Evolutionary conservation across 2,329 filamentous ascomycete genomes (phyloP).

Genomic region (Dactylellina cionopaga): DNA sequence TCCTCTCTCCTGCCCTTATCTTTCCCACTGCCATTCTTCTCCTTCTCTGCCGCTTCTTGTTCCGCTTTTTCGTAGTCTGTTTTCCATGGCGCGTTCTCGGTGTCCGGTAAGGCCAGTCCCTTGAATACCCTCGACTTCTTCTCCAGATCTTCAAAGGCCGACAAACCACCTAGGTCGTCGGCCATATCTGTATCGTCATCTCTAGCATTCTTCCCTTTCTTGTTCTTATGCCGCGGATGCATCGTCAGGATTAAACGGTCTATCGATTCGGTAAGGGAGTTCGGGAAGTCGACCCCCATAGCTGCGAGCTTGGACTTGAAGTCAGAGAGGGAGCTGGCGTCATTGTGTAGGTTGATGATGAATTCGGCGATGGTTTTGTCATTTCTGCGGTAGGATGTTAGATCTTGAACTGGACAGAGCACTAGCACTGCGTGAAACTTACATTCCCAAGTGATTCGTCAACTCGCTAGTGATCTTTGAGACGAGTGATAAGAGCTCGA

Average conservation of each 20-base stretch:
- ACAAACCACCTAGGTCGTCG: conserved; percentile 62
- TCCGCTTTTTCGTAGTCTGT: conserved; percentile 61
- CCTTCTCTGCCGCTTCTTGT: conserved; percentile 58
- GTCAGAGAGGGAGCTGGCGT: conserved; percentile 74
- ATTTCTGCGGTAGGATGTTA: conserved; percentile 61
- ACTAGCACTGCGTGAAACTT: conserved; percentile 30
- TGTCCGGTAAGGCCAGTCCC: conserved; percentile 86
- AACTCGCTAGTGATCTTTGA: conserved; percentile 94
- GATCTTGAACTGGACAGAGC: not conserved
- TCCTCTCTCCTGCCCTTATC: conserved; percentile 60
- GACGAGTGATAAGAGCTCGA: conserved; percentile 92
- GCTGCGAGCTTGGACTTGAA: conserved; percentile 80
- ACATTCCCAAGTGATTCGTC: conserved; percentile 87
- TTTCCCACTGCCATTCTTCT: conserved; percentile 43
- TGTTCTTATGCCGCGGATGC: conserved; percentile 85
- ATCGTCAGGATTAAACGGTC: conserved; percentile 87
- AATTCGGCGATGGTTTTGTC: conserved; percentile 98
- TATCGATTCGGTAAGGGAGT: conserved; percentile 87
- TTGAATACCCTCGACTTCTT: conserved; percentile 90
- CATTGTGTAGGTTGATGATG: conserved; percentile 86
- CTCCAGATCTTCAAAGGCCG: conserved; percentile 65
- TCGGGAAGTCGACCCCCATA: conserved; percentile 83
- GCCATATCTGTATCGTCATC: conserved; percentile 58
- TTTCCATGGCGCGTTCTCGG: conserved; percentile 68
- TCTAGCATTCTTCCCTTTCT: conserved; percentile 61